Conservation (phyloP, 2,329 filamentous ascomycete genomes). For the Diaporthe ilicicola region DNA sequence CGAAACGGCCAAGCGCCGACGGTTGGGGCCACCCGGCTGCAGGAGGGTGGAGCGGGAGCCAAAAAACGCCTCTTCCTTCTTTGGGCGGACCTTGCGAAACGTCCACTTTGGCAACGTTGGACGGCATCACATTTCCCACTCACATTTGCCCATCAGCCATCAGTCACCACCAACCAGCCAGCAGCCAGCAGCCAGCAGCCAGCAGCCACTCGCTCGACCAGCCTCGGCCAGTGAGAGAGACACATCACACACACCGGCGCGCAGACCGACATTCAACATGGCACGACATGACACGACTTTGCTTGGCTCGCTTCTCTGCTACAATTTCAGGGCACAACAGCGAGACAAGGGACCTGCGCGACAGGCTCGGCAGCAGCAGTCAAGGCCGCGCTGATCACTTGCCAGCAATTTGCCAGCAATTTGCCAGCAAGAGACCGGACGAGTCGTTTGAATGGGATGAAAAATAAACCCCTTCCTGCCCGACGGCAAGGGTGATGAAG, state of each 20-base stretch:
- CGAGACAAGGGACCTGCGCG: not conserved
- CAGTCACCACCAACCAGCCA: not conserved
- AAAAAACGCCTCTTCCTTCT: conserved; percentile 28
- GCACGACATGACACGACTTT: not conserved
- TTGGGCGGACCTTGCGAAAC: conserved; percentile 32
- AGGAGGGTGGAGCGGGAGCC: conserved; percentile 8
- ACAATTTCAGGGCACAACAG: not conserved
- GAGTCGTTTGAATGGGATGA: conserved; percentile 9
- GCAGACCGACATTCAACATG: not conserved
- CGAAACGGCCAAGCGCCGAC: conserved; percentile 10
- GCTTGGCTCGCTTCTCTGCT: no score
- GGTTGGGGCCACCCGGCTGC: conserved; percentile 11
- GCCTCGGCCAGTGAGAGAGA: not conserved
- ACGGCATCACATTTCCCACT: not conserved
- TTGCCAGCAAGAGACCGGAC: not conserved
- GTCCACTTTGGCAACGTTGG: conserved; percentile 16
- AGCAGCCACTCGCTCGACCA: no score
- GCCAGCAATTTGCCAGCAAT: no score
- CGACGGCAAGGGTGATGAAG: not conserved
- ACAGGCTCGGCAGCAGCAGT: not conserved
- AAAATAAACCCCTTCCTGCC: not conserved
- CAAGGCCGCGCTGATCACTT: not conserved
- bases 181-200: not conserved
- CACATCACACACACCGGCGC: not conserved
- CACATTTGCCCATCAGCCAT: not conserved